phyloP scores from a whole-genome alignment of 495 filamentous ascomycete species.

The Neurospora sp. region DNA sequence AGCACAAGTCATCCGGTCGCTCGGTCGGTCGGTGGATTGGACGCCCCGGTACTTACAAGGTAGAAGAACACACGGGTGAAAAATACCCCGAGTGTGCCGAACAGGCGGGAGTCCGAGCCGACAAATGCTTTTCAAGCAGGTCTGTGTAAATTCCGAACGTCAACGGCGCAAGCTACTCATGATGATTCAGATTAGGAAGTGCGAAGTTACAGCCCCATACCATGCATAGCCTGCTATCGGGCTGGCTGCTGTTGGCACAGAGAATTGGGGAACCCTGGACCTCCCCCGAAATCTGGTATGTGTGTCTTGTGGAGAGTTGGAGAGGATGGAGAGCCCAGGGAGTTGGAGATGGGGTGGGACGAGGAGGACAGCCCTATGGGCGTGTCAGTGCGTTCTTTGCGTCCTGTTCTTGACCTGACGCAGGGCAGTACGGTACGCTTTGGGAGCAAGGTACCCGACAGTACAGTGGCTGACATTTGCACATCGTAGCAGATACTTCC shows the following conservation, averaged over 20 bases:
- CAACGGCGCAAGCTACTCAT: neutral
- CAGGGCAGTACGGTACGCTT: neutral
- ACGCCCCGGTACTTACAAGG: neutral
- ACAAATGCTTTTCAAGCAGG: neutral
- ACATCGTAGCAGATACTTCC: neutral
- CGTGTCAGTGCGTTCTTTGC: neutral
- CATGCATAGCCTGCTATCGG: neutral
- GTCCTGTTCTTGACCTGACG: neutral
- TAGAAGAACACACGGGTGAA: neutral
- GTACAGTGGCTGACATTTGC: neutral
- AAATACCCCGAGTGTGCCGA: neutral
- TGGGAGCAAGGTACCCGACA: neutral
- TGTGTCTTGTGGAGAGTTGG: neutral
- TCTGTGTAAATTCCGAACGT: neutral
- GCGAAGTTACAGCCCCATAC: neutral
- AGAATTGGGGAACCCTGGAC: neutral
- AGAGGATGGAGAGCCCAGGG: neutral
- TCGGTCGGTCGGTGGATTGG: neutral
- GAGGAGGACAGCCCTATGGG: neutral
- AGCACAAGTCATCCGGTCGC: neutral
- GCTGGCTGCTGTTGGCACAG: neutral
- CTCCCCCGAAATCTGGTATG: neutral
- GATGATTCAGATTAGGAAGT: too few relatives aligned
- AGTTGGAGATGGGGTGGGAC: neutral
- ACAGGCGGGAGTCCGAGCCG: neutral